These are phyloP conservation scores for Colletotrichum viniferum DNA, from an alignment of 2,329 filamentous ascomycete genomes.

Conservation along the genomic window DNA sequence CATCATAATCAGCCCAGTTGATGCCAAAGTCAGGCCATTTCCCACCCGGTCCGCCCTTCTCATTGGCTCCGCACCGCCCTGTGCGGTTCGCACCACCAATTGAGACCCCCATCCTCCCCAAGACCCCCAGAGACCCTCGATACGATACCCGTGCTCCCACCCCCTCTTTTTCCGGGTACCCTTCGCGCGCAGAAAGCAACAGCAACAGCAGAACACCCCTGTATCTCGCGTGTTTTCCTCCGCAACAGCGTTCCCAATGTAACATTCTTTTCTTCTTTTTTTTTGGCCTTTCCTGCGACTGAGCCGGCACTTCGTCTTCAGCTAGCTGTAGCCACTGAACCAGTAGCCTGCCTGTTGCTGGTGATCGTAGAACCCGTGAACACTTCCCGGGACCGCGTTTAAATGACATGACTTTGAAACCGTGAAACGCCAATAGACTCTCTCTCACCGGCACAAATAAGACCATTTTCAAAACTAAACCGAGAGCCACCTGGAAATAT, in stretches of 20 bases:
- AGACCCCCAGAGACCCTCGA: background rate
- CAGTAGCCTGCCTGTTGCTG: background rate
- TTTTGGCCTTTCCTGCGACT: background rate
- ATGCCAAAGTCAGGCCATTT: slow-evolving; percentile 21
- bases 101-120: slow-evolving; percentile 1
- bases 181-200: background rate
- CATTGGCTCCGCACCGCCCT: slow-evolving; percentile 14
- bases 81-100: slow-evolving; percentile 12
- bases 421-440: background rate
- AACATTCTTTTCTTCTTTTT: background rate
- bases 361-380: background rate
- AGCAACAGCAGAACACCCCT: background rate
- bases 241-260: background rate
- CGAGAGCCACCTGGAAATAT: background rate
- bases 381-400: background rate
- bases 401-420: background rate
- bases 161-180: background rate
- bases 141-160: background rate
- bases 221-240: background rate
- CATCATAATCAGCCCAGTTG: slow-evolving; percentile 22
- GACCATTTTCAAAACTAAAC: background rate
- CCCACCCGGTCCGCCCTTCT: slow-evolving; percentile 1
- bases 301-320: background rate
- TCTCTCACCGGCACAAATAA: background rate
- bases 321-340: background rate